Percentiles rank a stretch among this genome's conserved stretches.
phyloP scores from a whole-genome alignment of 306 rosid genomes.

The Fragaria ananassa region DNA sequence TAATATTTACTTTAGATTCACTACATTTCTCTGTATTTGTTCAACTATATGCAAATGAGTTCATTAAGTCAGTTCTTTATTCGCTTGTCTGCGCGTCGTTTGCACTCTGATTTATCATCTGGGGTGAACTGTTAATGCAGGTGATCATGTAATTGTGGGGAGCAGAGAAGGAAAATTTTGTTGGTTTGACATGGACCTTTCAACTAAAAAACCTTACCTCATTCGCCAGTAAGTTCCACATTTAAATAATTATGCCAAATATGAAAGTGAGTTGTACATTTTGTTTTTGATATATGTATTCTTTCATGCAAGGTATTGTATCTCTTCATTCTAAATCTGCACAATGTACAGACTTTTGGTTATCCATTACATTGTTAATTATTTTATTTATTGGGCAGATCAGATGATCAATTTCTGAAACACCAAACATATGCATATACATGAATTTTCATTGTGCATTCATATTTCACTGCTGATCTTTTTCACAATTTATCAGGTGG shows the following conservation, averaged over 20 bases:
- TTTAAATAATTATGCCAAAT: background rate
- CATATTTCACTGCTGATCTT: slow-evolving; percentile 6
- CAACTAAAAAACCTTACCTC: slow-evolving; percentile 75
- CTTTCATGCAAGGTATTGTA: background rate
- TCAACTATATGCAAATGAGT: background rate
- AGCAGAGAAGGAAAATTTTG: slow-evolving; percentile 94
- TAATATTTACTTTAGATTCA: slow-evolving; percentile 21
- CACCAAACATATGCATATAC: background rate
- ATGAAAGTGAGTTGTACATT: background rate
- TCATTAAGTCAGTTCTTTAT: background rate
- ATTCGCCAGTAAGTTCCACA: slow-evolving; percentile 51
- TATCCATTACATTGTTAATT: background rate
- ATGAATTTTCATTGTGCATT: background rate
- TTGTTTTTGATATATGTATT: background rate
- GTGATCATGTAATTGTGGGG: slow-evolving; percentile 93
- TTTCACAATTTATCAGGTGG: slow-evolving; percentile 51
- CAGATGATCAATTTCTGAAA: background rate
- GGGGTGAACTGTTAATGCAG: slow-evolving; percentile 39
- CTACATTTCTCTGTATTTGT: background rate
- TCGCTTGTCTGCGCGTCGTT: background rate
- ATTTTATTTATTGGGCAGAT: background rate
- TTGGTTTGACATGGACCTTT: slow-evolving; percentile 99
- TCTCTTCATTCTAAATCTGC: background rate
- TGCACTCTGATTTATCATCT: slow-evolving; percentile 14
- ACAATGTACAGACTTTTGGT: background rate